Conservation (phyloP, 148 eudicot genomes). For the Vaccinium myrtillus region DNA sequence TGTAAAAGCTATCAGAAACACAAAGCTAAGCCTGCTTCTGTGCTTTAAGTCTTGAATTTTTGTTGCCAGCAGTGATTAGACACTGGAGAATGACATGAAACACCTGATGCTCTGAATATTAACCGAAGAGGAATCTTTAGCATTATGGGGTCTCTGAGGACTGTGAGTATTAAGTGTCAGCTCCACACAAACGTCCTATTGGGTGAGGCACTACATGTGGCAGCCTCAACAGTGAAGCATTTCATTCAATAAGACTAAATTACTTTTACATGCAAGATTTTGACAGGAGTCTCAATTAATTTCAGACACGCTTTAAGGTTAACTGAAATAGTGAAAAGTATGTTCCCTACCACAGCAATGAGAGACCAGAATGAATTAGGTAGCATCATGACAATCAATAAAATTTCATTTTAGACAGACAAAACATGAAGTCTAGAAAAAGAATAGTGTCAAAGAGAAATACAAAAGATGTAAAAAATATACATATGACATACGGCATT, state of each 20-base stretch:
- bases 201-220: background rate
- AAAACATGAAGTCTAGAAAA: background rate
- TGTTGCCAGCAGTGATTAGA: background rate
- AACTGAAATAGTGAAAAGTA: background rate
- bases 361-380: background rate
- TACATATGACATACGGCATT: background rate
- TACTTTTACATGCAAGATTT: background rate
- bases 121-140: background rate
- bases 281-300: background rate
- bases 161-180: background rate
- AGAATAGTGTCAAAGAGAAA: background rate
- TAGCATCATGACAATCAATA: background rate
- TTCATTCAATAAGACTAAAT: background rate
- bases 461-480: background rate
- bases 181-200: background rate
- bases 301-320: background rate
- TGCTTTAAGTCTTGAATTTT: background rate
- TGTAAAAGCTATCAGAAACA: background rate
- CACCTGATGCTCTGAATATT: conserved; percentile 3
- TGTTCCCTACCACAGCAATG: background rate
- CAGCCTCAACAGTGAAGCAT: background rate
- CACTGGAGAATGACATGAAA: background rate
- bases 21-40: background rate
- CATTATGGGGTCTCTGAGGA: background rate
- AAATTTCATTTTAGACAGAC: background rate